Conservation (phyloP, 345 rosid genomes). For the Excoecaria cochinchinensis region DNA sequence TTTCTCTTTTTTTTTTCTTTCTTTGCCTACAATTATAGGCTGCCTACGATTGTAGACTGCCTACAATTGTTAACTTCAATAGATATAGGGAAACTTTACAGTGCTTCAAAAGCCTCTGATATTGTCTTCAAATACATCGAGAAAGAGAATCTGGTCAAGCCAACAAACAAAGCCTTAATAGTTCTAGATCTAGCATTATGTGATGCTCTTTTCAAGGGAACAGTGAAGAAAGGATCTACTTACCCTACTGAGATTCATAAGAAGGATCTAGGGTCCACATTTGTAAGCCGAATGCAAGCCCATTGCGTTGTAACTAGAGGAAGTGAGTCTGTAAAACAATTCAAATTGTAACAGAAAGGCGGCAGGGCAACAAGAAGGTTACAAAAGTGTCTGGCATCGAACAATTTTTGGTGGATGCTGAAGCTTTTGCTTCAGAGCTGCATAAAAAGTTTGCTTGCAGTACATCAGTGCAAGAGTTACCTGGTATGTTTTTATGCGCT, state of each 20-base stretch:
- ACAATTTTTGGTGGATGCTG: conserved; percentile 76
- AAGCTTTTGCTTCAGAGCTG: conserved; percentile 83
- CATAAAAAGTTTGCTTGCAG: conserved; percentile 99
- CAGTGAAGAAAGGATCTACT: conserved; percentile 83
- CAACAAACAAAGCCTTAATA: conserved; percentile 58
- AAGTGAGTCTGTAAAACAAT: conserved; percentile 64
- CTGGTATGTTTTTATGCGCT: conserved; percentile 41
- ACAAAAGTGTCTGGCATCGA: conserved; percentile 81
- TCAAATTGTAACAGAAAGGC: conserved; percentile 86
- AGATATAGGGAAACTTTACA: conserved; percentile 64
- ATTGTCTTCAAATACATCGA: conserved; percentile 73
- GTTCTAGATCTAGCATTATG: conserved; percentile 78
- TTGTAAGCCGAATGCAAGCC: conserved; percentile 79
- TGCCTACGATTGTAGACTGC: too few species aligned
- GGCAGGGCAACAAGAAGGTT: conserved; percentile 92
- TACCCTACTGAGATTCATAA: conserved; percentile 90
- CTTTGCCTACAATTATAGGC: too few species aligned
- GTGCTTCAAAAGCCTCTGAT: conserved; percentile 81
- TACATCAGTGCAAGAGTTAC: conserved; percentile 76
- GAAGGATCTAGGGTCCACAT: conserved; percentile 69
- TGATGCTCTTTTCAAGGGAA: conserved; percentile 89
- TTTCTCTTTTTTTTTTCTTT: too few species aligned
- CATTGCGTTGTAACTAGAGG: conserved; percentile 74
- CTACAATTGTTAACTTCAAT: too few species aligned
- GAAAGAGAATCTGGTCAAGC: conserved; percentile 79